Evolutionary conservation across 441 rosid species (phyloP).

Genomic region (Pelargonium myrrhifolium): DNA sequence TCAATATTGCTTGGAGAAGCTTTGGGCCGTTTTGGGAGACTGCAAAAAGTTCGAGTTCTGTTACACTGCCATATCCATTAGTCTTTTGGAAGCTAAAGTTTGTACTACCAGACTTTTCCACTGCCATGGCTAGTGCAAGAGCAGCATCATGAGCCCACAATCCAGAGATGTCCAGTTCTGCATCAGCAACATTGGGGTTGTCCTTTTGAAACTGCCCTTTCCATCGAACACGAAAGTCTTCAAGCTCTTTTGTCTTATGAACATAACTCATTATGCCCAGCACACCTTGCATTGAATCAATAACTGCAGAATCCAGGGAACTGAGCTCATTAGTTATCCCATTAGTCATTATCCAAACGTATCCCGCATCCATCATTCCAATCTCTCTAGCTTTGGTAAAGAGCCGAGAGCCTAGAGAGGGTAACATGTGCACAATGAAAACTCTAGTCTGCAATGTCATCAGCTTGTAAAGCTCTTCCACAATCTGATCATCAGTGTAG

Average conservation of each 20-base stretch:
- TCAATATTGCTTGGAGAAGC: conserved; percentile 25
- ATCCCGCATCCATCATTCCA: conserved; percentile 48
- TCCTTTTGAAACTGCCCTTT: conserved; percentile 24
- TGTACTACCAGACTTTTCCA: conserved; percentile 34
- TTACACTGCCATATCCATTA: conserved; percentile 10
- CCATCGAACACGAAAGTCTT: conserved; percentile 32
- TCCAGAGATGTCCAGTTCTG: conserved; percentile 30
- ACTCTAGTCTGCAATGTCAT: conserved; percentile 52
- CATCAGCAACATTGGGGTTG: conserved; percentile 16
- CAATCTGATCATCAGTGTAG: conserved; percentile 36
- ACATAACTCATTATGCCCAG: conserved; percentile 38
- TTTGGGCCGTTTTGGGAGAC: conserved; percentile 36
- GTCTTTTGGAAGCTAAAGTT: conserved; percentile 18
- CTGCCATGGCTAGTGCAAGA: conserved; percentile 44
- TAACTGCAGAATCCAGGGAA: neutral
- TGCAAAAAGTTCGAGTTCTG: conserved; percentile 38
- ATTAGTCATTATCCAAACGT: conserved; percentile 56
- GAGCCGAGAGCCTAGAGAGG: conserved; percentile 32
- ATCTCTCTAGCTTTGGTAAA: conserved; percentile 40
- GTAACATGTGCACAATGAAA: conserved; percentile 46
- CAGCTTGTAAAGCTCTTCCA: conserved; percentile 38
- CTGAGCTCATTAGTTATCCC: conserved; percentile 27
- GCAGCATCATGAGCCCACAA: conserved; percentile 53
- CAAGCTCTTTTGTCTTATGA: conserved; percentile 20
- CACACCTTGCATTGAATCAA: conserved; percentile 42